Base-by-base conservation (phyloP, 163 green algal genomes). In the Volvox carteri region DNA sequence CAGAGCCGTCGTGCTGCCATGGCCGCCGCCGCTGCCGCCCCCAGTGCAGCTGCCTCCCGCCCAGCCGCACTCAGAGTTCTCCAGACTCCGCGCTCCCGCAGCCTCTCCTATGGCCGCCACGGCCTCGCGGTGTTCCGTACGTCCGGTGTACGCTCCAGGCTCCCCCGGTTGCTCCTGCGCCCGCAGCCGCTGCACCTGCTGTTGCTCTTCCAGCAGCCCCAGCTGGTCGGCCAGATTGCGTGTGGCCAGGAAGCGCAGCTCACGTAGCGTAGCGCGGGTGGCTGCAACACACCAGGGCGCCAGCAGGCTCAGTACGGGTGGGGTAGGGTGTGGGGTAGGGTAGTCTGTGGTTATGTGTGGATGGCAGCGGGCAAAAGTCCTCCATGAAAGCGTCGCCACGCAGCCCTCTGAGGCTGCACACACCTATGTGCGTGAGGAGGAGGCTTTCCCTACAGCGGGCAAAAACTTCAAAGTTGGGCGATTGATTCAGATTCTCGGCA, bases 141-240 rank as follows among this genome's bases (percentile, higher is more conserved):
- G n/a, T n/a, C n/a, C n/a, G n/a, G n/a, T n/a, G n/a, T n/a, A n/a
- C n/a, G n/a, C n/a, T 65, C 54, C 54, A 19, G 54, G 8, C 25
- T 65, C 25, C 6, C 2, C 54, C 35, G 6, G 1, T n/a, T 78
- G 16, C 16, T 39, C 18, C 9, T 86, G 62, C 65, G 37, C 28
- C 35, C 5, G 44, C 46, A 56, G 65, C 46, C 54, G 46, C 44
- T 73, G 14, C 44, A 41, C 12, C 62, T 44, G 41, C 37, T 86
- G 78, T 30, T 77, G 58, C 79, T 56, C 30, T 68, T 80, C 42
- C 48, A 73, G 46, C 30, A 54, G 2, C 0, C 83, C 83, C 52
- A 89, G 41, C 72, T 81, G 72, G 72, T 89, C 84, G 6, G 84
- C 84, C n/a, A 89, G 84, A 72, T 89, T 89, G 7, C 84, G 84